These are phyloP conservation scores for Symbiodinium natans DNA, from an alignment of 73 alveolate species.

Conservation along the genomic window DNA sequence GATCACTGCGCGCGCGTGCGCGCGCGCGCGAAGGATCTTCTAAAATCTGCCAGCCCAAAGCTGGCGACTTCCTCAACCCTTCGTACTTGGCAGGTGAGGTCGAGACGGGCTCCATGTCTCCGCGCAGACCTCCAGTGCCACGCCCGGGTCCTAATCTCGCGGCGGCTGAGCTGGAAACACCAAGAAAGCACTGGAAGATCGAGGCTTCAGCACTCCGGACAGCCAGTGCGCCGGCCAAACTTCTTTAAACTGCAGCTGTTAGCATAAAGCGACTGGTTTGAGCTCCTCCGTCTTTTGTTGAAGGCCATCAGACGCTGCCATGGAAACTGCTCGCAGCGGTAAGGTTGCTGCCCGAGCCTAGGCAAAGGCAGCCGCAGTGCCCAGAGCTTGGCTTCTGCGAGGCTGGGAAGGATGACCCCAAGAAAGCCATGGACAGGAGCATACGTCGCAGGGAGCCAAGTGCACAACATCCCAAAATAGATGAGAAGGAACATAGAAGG, in stretches of 20 bases:
- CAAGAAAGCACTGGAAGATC: too few relatives aligned
- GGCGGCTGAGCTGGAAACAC: too few relatives aligned
- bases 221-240: background rate
- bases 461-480: too few relatives aligned
- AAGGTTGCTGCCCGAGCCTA: background rate
- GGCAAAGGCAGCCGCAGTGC: too few relatives aligned
- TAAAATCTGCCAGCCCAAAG: too few relatives aligned
- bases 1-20: too few relatives aligned
- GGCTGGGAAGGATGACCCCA: constrained; percentile 62
- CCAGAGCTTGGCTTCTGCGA: background rate
- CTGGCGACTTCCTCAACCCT: too few relatives aligned
- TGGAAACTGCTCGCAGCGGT: background rate
- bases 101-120: background rate
- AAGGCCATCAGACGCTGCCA: background rate
- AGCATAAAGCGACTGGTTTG: too few relatives aligned
- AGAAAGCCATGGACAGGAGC: constrained; percentile 68
- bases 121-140: background rate
- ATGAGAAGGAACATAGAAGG: background rate
- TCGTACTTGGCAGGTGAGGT: background rate
- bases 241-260: too few relatives aligned
- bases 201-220: background rate
- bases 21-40: too few relatives aligned
- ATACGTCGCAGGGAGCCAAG: constrained; percentile 23
- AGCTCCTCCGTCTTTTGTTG: too few relatives aligned
- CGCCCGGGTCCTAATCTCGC: background rate